These are phyloP conservation scores for Mortierella sp. DNA, from an alignment of 371 early-diverging fungal species.

Conservation along the genomic window DNA sequence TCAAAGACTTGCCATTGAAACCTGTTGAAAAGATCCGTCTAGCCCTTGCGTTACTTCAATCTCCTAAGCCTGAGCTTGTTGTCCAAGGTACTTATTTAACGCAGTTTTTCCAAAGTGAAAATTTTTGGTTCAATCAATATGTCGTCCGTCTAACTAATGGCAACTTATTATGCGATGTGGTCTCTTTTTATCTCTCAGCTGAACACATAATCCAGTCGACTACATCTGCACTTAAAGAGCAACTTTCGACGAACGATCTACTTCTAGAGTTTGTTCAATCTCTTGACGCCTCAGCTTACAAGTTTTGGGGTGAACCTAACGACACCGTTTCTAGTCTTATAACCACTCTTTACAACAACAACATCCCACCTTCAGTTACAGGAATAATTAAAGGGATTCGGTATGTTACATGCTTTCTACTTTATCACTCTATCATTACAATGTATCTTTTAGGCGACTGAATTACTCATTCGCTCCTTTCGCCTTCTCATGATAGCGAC, in stretches of 20 bases:
- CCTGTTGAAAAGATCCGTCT: constrained; percentile 62
- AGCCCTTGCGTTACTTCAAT: constrained; percentile 60
- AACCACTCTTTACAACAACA: constrained; percentile 41
- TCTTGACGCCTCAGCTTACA: constrained; percentile 38
- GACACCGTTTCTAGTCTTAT: constrained; percentile 43
- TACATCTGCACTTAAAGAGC: constrained; percentile 42
- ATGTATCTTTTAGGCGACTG: neutral
- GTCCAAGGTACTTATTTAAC: constrained; percentile 60
- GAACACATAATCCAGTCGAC: constrained; percentile 42
- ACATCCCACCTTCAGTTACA: constrained; percentile 35
- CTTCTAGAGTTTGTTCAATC: constrained; percentile 51
- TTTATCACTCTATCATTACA: neutral
- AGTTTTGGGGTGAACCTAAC: constrained; percentile 48
- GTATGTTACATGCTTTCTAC: constrained; percentile 27
- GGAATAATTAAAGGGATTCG: constrained; percentile 43
- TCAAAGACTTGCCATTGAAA: constrained; percentile 59
- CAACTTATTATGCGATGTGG: neutral
- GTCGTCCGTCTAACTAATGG: neutral
- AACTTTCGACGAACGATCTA: constrained; percentile 36
- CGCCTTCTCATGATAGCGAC: constrained; percentile 15
- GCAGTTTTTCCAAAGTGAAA: neutral
- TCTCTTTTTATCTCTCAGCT: constrained; percentile 17
- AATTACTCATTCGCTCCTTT: neutral
- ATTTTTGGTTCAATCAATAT: neutral
- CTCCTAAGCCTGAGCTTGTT: constrained; percentile 56